A percentile compares a stretch with the other conserved stretches of the same genome.
phyloP scores from a whole-genome alignment of 2,329 filamentous ascomycete genomes.

The Xylariales sp. region DNA sequence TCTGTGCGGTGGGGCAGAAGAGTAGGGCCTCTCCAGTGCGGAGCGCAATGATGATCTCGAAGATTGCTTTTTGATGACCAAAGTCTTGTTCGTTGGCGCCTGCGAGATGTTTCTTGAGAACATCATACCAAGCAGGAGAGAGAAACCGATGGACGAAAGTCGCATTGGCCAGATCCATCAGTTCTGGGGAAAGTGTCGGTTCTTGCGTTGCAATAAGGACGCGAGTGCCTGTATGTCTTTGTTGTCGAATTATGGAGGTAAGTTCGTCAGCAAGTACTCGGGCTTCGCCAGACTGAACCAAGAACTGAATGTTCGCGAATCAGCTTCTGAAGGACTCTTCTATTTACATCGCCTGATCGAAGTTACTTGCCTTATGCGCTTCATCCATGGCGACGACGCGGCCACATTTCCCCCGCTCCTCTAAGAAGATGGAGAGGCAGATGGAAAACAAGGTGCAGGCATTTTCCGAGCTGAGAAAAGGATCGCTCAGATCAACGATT shows the following conservation, averaged over 20 bases:
- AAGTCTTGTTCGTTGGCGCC: slow-evolving; percentile 10
- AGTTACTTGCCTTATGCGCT: slow-evolving; percentile 47
- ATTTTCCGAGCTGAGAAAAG: slow-evolving; percentile 46
- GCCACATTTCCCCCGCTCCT: slow-evolving; percentile 32
- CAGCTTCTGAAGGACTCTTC: too few species aligned
- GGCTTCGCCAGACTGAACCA: slow-evolving; percentile 13
- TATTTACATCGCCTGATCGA: too few species aligned
- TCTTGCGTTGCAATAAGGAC: slow-evolving; percentile 20
- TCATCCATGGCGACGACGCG: slow-evolving; percentile 53
- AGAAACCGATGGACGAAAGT: slow-evolving; percentile 21
- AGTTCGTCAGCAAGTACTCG: slow-evolving; percentile 14
- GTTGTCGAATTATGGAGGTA: slow-evolving; percentile 17
- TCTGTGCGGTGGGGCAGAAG: slow-evolving; percentile 18
- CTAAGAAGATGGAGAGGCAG: slow-evolving; percentile 44
- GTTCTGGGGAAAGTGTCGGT: slow-evolving; percentile 17
- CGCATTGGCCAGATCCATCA: slow-evolving; percentile 17
- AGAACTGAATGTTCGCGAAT: too few species aligned
- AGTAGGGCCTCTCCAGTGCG: slow-evolving; percentile 18
- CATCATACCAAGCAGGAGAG: slow-evolving; percentile 17
- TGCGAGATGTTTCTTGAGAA: slow-evolving; percentile 16
- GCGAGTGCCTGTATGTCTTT: slow-evolving; percentile 17
- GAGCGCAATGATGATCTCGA: slow-evolving; percentile 16
- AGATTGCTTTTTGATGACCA: slow-evolving; percentile 10
- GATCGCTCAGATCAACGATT: slow-evolving; percentile 53
- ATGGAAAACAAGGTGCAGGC: slow-evolving; percentile 55